Evolutionary conservation across 1,284 basidiomycete species (phyloP).

Genomic region (Austropuccinia psidii): DNA sequence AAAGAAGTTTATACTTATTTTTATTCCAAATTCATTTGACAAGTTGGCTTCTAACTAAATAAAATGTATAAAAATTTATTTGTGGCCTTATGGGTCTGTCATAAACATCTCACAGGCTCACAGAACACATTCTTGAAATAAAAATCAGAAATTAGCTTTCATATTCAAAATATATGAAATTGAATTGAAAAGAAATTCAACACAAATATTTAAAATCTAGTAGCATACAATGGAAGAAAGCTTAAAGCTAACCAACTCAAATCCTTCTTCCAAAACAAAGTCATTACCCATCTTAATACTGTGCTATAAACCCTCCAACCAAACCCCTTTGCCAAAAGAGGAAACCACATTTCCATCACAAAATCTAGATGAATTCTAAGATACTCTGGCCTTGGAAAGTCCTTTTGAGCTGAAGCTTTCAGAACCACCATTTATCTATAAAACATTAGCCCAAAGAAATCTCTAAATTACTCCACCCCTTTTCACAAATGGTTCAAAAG

Average conservation of each 20-base stretch:
- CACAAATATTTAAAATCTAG: conserved; percentile 44
- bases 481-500: not conserved
- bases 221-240: conserved; percentile 48
- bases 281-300: conserved; percentile 46
- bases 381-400: conserved; percentile 41
- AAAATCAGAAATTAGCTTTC: too few relatives aligned
- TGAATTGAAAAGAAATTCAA: conserved; percentile 40
- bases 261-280: conserved; percentile 42
- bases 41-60: too few relatives aligned
- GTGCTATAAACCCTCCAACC: conserved; percentile 48
- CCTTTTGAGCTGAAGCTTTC: conserved; percentile 48
- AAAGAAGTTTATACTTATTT: too few relatives aligned
- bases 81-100: too few relatives aligned
- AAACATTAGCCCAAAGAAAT: conserved; percentile 43
- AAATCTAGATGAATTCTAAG: conserved; percentile 43
- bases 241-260: conserved; percentile 42
- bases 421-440: conserved; percentile 46
- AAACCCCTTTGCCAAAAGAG: conserved; percentile 47
- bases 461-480: not conserved
- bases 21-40: too few relatives aligned
- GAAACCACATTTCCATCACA: conserved; percentile 44
- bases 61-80: too few relatives aligned
- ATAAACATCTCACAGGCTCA: too few relatives aligned
- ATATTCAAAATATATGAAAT: not conserved
- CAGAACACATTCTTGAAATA: too few relatives aligned